Evolutionary conservation across 2,329 filamentous ascomycete genomes (phyloP).

Genomic region (Coniochaeta sp.): DNA sequence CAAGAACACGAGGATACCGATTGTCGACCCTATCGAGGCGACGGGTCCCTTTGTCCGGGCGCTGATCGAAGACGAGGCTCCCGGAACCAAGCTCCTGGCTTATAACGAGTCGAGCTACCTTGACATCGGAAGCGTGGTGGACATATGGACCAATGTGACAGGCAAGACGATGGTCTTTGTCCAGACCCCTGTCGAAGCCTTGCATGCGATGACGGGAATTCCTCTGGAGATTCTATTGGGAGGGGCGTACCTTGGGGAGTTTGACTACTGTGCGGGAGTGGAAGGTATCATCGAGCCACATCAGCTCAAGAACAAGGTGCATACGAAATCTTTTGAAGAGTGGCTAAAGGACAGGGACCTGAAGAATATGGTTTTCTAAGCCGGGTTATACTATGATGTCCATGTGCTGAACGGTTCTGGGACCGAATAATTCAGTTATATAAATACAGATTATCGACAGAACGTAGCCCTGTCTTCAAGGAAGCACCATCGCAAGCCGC

Average conservation of each 20-base stretch:
- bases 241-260: constrained; percentile 26
- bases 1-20: constrained; percentile 22
- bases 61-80: constrained; percentile 29
- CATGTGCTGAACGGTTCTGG: no score
- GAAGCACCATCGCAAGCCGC: no score
- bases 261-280: constrained; percentile 32
- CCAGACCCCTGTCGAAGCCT: constrained; percentile 20
- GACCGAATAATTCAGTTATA: no score
- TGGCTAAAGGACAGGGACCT: constrained; percentile 16
- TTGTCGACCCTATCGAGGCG: constrained; percentile 29
- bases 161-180: constrained; percentile 26
- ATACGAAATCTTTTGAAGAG: constrained; percentile 21
- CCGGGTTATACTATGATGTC: no score
- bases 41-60: constrained; percentile 36
- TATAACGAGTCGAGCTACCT: constrained; percentile 36
- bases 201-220: constrained; percentile 25
- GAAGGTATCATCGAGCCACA: constrained; percentile 26
- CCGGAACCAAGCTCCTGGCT: constrained; percentile 33
- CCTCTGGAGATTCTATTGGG: constrained; percentile 30
- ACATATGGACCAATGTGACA: constrained; percentile 26
- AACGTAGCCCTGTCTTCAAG: no score
- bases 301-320: constrained; percentile 26
- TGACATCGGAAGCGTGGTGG: constrained; percentile 22
- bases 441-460: no score
- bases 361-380: neutral